Base-by-base conservation (phyloP, 257 asterid genomes). In the Nicotiana knightiana region DNA sequence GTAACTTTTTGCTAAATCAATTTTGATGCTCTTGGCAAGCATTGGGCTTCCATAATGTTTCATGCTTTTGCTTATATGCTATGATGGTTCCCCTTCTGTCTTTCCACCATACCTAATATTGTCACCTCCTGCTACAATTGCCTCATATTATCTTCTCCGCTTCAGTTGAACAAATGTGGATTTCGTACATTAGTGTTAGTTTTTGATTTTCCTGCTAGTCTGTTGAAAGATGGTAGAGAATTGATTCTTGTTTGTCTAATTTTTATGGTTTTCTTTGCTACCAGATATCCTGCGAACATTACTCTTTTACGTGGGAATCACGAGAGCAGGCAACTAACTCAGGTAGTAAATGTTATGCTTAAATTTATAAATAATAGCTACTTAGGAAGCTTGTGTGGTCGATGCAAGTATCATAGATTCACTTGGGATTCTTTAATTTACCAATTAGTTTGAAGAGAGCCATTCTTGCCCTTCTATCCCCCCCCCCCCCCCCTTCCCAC, bases 231-330 rank as follows among this genome's bases (percentile, higher is more conserved):
- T 73, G 79, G 51, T 46, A 24, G 26, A 18, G 26, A 21, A 73
- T 26, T 73, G 43, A 18, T 48, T 48, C 26, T 73, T 73, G 64
- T 63, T 35, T 65, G 51, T 65, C 62, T 30, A 65, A 5, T 4
- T 83, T 11, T 83, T 39, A 6, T 58, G 58, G 16, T 83, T 82
- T 87, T 67, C 32, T 89, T 83, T 82, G 51, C 85, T 87, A n/a
- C 82, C 88, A 96, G 99, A 92, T 91, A 91, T 80, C 98, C 99
- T 67, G 97, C 99, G 77, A 92, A 92, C 87, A 94, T 96, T 82
- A 96, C 99, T 78, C 96, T 96, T 82, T 90, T 96, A 51, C 99
- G 98, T 51, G 99, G 99, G 81, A 96, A 96, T 87, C 99, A 96
- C 84, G 99, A 96, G 85, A 96, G 99, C 93, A 87, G 98, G 88